Percentiles rank a stretch among this genome's conserved stretches.
Evolutionary conservation across 108 stramenopile genomes (phyloP).

Genomic region (Nitzschia inconspicua): DNA sequence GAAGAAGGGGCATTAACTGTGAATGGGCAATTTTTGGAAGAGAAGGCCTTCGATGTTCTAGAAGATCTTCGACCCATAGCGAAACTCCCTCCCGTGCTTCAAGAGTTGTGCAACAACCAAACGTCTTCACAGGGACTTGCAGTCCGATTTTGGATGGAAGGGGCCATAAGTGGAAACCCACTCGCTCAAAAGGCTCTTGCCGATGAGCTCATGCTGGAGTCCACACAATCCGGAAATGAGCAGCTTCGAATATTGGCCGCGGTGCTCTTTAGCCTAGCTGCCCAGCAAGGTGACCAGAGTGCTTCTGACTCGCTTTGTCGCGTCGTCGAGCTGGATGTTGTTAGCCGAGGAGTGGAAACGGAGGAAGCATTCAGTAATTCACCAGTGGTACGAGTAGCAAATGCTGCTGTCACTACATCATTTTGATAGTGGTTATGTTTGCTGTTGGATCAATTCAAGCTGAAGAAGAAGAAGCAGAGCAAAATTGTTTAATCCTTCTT

Average conservation of each 20-base stretch:
- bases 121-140: conserved; percentile 22
- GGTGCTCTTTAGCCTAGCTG: conserved; percentile 50
- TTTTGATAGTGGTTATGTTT: too few species aligned
- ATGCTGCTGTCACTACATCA: too few species aligned
- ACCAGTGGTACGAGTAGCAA: conserved; percentile 34
- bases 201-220: conserved; percentile 51
- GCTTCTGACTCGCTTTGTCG: conserved; percentile 38
- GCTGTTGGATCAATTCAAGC: too few species aligned
- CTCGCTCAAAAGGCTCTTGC: conserved; percentile 55
- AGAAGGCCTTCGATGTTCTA: conserved; percentile 8
- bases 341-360: conserved; percentile 17
- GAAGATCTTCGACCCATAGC: conserved; percentile 4
- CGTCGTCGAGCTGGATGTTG: conserved; percentile 43
- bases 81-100: conserved; percentile 3
- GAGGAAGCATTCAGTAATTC: conserved; percentile 44
- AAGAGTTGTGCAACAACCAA: background rate
- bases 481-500: too few species aligned
- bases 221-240: conserved; percentile 1
- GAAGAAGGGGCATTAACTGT: conserved; percentile 24
- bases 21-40: conserved; percentile 1
- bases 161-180: conserved; percentile 49
- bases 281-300: conserved; percentile 45
- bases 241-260: conserved; percentile 38
- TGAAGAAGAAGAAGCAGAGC: too few species aligned
- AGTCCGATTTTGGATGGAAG: conserved; percentile 47